These are phyloP conservation scores for Phytophthora brassicae DNA, from an alignment of 352 stramenopile species.

Conservation along the genomic window DNA sequence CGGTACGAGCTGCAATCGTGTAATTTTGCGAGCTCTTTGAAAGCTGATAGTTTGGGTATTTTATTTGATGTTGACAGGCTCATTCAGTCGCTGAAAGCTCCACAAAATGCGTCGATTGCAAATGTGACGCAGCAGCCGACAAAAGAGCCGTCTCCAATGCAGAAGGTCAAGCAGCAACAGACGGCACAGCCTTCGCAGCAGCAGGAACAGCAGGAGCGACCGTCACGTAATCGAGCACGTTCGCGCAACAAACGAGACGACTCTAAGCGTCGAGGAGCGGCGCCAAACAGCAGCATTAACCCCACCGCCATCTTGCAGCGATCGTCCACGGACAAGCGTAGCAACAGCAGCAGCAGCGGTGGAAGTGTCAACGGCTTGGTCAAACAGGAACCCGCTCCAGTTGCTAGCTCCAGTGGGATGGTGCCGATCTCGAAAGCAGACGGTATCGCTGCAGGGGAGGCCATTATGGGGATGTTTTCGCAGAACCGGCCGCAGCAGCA, in stretches of 20 bases:
- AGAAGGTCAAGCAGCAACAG: slow-evolving; percentile 32
- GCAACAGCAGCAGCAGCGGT: slow-evolving; percentile 35
- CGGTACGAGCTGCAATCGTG: too few species aligned
- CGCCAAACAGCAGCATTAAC: slow-evolving; percentile 17
- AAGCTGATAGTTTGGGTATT: too few species aligned
- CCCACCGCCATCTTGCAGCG: slow-evolving; percentile 75
- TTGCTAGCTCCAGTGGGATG: slow-evolving; percentile 39
- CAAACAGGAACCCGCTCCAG: slow-evolving; percentile 29
- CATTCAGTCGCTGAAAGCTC: slow-evolving; percentile 60
- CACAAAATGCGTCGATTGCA: slow-evolving; percentile 21
- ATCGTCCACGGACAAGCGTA: slow-evolving; percentile 38
- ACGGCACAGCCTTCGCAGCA: slow-evolving; percentile 38
- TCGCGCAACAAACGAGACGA: slow-evolving; percentile 61
- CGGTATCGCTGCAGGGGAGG: slow-evolving; percentile 77
- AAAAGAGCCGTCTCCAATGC: slow-evolving; percentile 23
- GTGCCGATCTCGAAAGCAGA: slow-evolving; percentile 75
- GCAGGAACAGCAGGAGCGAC: slow-evolving; percentile 30
- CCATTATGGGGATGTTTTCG: slow-evolving; percentile 84
- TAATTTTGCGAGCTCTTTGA: too few species aligned
- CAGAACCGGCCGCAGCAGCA: slow-evolving; percentile 45
- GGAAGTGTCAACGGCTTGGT: slow-evolving; percentile 23
- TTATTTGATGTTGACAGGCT: slow-evolving; percentile 41
- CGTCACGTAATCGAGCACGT: slow-evolving; percentile 43
- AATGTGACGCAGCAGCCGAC: slow-evolving; percentile 12
- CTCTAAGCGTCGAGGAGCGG: slow-evolving; percentile 37